Base-by-base conservation (phyloP, 768 basidiomycete genomes). In the Podaxis rugospora region DNA sequence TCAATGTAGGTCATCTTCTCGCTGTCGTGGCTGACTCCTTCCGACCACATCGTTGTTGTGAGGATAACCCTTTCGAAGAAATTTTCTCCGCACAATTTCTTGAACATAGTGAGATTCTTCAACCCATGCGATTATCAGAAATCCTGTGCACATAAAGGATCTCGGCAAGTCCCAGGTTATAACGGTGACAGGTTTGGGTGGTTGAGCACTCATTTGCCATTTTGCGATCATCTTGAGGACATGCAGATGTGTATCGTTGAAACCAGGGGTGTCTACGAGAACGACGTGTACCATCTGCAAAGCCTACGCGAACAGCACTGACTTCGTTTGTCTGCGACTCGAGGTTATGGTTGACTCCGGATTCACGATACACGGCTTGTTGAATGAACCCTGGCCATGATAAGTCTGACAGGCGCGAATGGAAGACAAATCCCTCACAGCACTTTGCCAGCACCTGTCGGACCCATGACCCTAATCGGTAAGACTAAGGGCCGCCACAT, bases 51-150 rank as follows among this genome's bases (percentile, higher is more conserved):
- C 37, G 25, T 36, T 32, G 42, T 28, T 52, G 51, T 35, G 44
- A 63, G 14, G 59, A 42, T 27, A 4, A 49, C 47, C 1, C 13
- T 49, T 9, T 23, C 7, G 23, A 23, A 59, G 18, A 51, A 51
- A 13, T 37, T 16, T 3, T 51, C 21, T 10, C 50, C 50, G n/a
- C 65, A 65, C 65, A 72, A 72, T n/a, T 35, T 23, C 21, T 60
- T 57, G 32, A 65, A 63, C 57, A 65, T 60, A 4, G 16, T 28
- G 7, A 62, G 35, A 25, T 52, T 61, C 37, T 60, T 51, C 11
- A 47, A 11, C 59, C 44, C 61, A 65, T 57, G 5, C 61, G 57
- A 11, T 42, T 56, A 14, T 53, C 52, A 3, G 54, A 55, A 7
- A 66, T 66, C 21, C 59, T 37, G 28, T 65, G 51, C 13, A 65